A percentile compares a stretch with the other conserved stretches of the same genome.
phyloP scores from a whole-genome alignment of 2,329 filamentous ascomycete species.

The Colletotrichum viniferum region DNA sequence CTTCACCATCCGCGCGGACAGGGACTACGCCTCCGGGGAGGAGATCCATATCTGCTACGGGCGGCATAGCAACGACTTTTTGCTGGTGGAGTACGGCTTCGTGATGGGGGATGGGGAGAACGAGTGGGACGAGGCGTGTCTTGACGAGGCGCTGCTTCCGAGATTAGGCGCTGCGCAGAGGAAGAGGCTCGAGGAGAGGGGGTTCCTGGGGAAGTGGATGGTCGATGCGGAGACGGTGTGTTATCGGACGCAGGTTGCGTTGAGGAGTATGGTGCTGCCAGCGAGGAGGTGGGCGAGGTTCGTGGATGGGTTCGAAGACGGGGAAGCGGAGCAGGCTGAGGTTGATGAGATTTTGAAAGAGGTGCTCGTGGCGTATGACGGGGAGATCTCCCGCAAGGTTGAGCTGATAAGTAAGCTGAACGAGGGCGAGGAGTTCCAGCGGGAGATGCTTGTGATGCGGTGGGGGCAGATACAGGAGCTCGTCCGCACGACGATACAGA shows the following conservation, averaged over 20 bases:
- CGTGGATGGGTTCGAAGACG: constrained; percentile 50
- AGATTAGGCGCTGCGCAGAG: constrained; percentile 37
- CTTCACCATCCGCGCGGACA: constrained; percentile 60
- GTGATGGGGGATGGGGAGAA: constrained; percentile 48
- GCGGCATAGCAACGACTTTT: constrained; percentile 72
- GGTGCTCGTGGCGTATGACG: constrained; percentile 42
- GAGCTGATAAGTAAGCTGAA: constrained; percentile 31
- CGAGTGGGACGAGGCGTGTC: constrained; percentile 53
- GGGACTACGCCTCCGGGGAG: constrained; percentile 57
- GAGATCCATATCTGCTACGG: constrained; percentile 76
- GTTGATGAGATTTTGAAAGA: constrained; percentile 40
- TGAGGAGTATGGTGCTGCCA: constrained; percentile 42
- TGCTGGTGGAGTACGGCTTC: constrained; percentile 71
- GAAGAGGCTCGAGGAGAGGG: constrained; percentile 44
- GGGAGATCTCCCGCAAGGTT: constrained; percentile 33
- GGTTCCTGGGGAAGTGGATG: constrained; percentile 56
- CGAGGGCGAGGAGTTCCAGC: constrained; percentile 37
- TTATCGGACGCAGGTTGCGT: constrained; percentile 59
- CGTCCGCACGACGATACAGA: constrained; percentile 39
- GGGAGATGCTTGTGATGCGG: constrained; percentile 37
- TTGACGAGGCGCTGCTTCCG: constrained; percentile 52
- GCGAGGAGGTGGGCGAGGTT: constrained; percentile 49
- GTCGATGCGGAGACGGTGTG: constrained; percentile 56
- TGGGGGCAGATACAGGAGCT: constrained; percentile 49
- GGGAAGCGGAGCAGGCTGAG: constrained; percentile 42